Base-by-base conservation (phyloP, 352 stramenopile species). In the Halophytophthora batemanensis region DNA sequence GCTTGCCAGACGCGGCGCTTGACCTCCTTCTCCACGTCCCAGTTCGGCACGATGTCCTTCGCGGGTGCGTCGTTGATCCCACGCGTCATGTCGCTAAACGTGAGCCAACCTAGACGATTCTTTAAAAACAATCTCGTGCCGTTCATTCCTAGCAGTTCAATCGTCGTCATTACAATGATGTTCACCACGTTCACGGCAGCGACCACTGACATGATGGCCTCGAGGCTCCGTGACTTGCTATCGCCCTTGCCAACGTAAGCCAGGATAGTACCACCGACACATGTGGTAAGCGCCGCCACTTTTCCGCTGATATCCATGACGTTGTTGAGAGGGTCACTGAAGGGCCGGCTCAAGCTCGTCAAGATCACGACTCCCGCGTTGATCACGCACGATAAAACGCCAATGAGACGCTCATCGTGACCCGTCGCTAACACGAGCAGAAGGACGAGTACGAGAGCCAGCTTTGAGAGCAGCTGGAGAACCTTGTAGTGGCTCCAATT, bases 401-500 rank as follows among this genome's bases (percentile, higher is more conserved):
- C 46, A 13, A 50, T 40, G 10, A 50, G 29, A 10, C 44, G n/a
- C n/a, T n/a, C n/a, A n/a, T n/a, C n/a, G n/a, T n/a, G n/a, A n/a
- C n/a, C n/a, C n/a, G n/a, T n/a, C n/a, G n/a, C n/a, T n/a, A n/a
- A n/a, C n/a, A n/a, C n/a, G n/a, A n/a, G n/a, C n/a, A n/a, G n/a
- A n/a, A 67, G 45, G 15, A 82, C 40, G 3, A 63, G 39, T 19
- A 59, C 69, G 8, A 77, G 25, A 13, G 75, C 48, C 14, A 71
- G 58, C 34, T 80, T 82, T 13, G 65, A 61, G 8, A 73, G 35
- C 5, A 82, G 43, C 48, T 74, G 59, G 21, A 73, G 56, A 0
- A 79, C 64, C 38, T 77, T 77, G 53, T 80, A 82, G 28, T 64
- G 59, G 21, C 56, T 64, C 72, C 69, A 80, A 25, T 59, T 57